Evolutionary conservation across 495 filamentous ascomycete species (phyloP).

Genomic region (Mytilinidion resinicola): DNA sequence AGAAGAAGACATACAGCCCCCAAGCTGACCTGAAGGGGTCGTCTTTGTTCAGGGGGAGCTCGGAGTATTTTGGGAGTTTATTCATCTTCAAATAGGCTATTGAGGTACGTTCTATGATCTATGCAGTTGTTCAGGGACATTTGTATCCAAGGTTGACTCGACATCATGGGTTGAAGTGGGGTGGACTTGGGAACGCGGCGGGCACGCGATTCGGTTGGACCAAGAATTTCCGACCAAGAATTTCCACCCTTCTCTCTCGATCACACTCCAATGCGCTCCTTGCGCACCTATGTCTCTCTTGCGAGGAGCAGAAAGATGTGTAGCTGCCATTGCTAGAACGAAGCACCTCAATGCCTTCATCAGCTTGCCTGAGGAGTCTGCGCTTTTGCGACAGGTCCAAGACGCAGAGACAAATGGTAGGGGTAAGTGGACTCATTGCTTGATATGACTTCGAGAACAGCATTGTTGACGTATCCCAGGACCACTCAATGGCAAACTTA

Average conservation of each 20-base stretch:
- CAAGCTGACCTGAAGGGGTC: conserved; percentile 11
- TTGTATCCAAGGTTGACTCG: too few species aligned
- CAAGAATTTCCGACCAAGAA: not conserved
- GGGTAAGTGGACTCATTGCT: not conserved
- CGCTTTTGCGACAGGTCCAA: conserved; percentile 13
- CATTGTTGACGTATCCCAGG: not conserved
- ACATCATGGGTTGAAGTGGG: too few species aligned
- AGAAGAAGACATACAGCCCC: conserved; percentile 5
- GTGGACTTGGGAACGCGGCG: not conserved
- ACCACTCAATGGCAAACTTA: conserved; percentile 44
- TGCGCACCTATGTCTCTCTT: conserved; percentile 31
- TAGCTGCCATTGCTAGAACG: conserved; percentile 23
- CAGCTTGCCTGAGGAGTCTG: conserved; percentile 11
- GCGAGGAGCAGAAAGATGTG: conserved; percentile 24
- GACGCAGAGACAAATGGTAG: conserved; percentile 10
- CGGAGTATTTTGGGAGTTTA: not conserved
- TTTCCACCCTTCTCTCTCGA: not conserved
- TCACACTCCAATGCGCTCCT: conserved; percentile 2
- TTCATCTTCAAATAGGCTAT: not conserved
- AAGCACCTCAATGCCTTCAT: conserved; percentile 34
- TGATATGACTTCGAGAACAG: too few species aligned
- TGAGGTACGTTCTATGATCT: too few species aligned
- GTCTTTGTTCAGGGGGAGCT: not conserved
- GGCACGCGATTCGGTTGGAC: not conserved
- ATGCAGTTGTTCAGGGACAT: too few species aligned